phyloP scores from a whole-genome alignment of 306 rosid genomes.

The Quercus aquifolioides region DNA sequence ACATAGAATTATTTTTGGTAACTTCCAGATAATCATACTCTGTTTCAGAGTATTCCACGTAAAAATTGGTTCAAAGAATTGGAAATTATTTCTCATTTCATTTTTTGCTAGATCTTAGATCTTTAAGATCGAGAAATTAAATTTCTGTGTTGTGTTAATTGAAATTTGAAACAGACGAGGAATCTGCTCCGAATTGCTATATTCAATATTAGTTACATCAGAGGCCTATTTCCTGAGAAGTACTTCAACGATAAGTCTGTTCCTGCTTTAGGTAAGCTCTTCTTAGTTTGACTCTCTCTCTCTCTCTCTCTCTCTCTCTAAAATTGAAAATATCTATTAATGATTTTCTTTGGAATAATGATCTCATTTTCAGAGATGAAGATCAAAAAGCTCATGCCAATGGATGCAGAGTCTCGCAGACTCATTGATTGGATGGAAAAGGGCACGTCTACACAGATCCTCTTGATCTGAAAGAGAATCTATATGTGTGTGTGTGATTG shows the following conservation, averaged over 20 bases:
- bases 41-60: not conserved
- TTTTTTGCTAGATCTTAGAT: not conserved
- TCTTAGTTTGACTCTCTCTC: not conserved
- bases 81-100: not conserved
- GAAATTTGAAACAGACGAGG: slow-evolving; percentile 54
- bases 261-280: slow-evolving; percentile 75
- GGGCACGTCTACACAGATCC: slow-evolving; percentile 33
- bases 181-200: slow-evolving; percentile 95
- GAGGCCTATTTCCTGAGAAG: slow-evolving; percentile 96
- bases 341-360: slow-evolving; percentile 23
- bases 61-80: not conserved
- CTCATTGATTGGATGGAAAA: slow-evolving; percentile 99
- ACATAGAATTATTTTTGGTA: not conserved
- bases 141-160: not conserved
- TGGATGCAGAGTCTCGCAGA: slow-evolving; percentile 92
- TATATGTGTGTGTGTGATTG: not conserved
- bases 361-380: slow-evolving; percentile 68
- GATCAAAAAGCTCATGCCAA: slow-evolving; percentile 88
- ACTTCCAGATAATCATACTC: not conserved
- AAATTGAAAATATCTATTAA: not conserved
- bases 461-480: slow-evolving; percentile 8
- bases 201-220: slow-evolving; percentile 88
- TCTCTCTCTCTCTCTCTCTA: not conserved
- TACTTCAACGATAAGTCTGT: slow-evolving; percentile 91
- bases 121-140: not conserved